These are phyloP conservation scores for Chrysanthemum lavandulifolium DNA, from an alignment of 129 eudicot genomes.

Conservation along the genomic window DNA sequence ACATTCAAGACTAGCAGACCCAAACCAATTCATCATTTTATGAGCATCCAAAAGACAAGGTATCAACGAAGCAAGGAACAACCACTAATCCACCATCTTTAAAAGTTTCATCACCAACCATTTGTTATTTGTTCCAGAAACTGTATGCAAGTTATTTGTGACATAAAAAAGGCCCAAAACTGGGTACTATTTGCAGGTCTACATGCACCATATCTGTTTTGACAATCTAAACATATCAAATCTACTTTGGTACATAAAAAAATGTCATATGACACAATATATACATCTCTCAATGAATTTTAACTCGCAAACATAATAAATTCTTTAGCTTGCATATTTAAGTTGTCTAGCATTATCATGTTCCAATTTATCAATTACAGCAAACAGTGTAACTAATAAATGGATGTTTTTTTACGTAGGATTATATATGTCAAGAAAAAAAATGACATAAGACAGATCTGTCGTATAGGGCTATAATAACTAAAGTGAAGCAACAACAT, in stretches of 20 bases:
- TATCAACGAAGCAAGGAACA: too few relatives aligned
- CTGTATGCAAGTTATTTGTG: too few relatives aligned
- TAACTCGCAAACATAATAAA: constrained; percentile 1
- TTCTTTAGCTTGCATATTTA: too few relatives aligned
- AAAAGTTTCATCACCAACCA: too few relatives aligned
- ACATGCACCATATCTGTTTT: constrained; percentile 32
- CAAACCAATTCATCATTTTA: too few relatives aligned
- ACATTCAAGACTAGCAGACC: too few relatives aligned
- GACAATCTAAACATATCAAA: constrained; percentile 38
- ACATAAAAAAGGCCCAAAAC: background rate
- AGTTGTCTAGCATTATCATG: too few relatives aligned
- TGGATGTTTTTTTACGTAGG: background rate
- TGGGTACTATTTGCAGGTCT: background rate
- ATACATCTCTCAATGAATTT: background rate
- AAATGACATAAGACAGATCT: constrained; percentile 24
- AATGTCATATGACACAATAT: constrained; percentile 1
- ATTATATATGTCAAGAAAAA: too few relatives aligned
- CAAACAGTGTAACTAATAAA: background rate
- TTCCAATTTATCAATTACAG: background rate
- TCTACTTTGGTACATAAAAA: background rate
- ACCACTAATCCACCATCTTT: too few relatives aligned
- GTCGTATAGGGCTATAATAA: constrained; percentile 19
- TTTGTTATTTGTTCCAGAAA: too few relatives aligned
- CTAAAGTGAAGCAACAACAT: constrained; percentile 4
- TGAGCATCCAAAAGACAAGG: too few relatives aligned